Evolutionary conservation across 1,139 yeast species (phyloP).

Genomic region (Oligophagozyma castellii): DNA sequence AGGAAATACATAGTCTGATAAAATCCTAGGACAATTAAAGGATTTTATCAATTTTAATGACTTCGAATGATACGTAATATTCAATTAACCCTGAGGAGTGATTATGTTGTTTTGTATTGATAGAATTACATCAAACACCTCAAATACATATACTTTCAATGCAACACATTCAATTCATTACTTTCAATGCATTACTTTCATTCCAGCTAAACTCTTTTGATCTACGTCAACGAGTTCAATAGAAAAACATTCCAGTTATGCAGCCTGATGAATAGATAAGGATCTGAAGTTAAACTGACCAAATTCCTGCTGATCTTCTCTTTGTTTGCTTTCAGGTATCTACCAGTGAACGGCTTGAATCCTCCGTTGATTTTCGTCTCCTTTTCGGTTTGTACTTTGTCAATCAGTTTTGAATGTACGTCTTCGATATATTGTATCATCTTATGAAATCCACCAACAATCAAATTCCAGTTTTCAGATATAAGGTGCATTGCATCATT

Average conservation of each 20-base stretch:
- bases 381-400: conserved; percentile 23
- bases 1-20: too few relatives aligned
- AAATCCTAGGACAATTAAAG: too few relatives aligned
- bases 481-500: conserved; percentile 29
- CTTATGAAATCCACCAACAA: conserved; percentile 37
- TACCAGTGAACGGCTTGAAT: conserved; percentile 26
- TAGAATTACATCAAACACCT: too few relatives aligned
- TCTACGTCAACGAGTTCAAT: conserved; percentile 17
- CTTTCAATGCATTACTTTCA: too few relatives aligned
- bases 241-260: conserved; percentile 56
- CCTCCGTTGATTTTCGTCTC: conserved; percentile 38
- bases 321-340: conserved; percentile 34
- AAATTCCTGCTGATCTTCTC: conserved; percentile 41
- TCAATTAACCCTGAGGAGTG: too few relatives aligned
- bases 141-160: too few relatives aligned
- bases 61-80: too few relatives aligned
- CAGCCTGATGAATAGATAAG: conserved; percentile 42
- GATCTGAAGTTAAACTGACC: conserved; percentile 47
- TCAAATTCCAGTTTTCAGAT: conserved; percentile 41
- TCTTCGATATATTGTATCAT: conserved; percentile 38
- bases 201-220: too few relatives aligned
- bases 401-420: conserved; percentile 27
- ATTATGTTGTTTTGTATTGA: too few relatives aligned
- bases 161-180: too few relatives aligned
- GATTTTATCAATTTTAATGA: too few relatives aligned